A percentile compares a stretch with the other conserved stretches of the same genome.
phyloP scores from a whole-genome alignment of 768 basidiomycete genomes.

The Royoungia palumana region DNA sequence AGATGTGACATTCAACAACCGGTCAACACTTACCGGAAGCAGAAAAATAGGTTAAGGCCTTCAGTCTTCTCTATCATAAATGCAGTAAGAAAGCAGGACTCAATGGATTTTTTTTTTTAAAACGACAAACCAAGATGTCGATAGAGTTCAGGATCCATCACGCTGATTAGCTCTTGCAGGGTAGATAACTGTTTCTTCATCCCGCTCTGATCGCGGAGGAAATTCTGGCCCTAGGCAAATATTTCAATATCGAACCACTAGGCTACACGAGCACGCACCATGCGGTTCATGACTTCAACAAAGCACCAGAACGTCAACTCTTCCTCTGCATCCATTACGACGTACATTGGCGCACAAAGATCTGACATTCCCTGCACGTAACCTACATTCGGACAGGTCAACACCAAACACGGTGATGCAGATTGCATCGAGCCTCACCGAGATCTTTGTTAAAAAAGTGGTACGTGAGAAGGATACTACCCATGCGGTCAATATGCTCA shows the following conservation, averaged over 20 bases:
- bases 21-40: conserved; percentile 73
- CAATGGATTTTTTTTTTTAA: no score
- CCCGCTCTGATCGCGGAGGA: conserved; percentile 92
- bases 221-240: conserved; percentile 77
- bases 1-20: neutral
- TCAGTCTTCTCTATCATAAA: conserved; percentile 72
- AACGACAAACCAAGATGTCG: conserved; percentile 68
- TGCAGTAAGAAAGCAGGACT: neutral
- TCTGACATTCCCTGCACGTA: conserved; percentile 99
- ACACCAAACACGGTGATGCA: neutral
- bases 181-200: conserved; percentile 94
- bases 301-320: conserved; percentile 96
- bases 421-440: conserved; percentile 46
- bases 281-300: conserved; percentile 90
- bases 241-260: conserved; percentile 4
- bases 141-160: conserved; percentile 97
- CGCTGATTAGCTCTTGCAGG: conserved; percentile 82
- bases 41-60: conserved; percentile 93
- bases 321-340: conserved; percentile 86
- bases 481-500: conserved; percentile 87
- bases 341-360: conserved; percentile 88
- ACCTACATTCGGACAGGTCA: conserved; percentile 44
- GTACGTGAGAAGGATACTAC: conserved; percentile 83
- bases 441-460: conserved; percentile 87
- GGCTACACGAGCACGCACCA: conserved; percentile 52